Evolutionary conservation across 345 rosid genomes (phyloP).

Genomic region (Abelmoschus esculentus): DNA sequence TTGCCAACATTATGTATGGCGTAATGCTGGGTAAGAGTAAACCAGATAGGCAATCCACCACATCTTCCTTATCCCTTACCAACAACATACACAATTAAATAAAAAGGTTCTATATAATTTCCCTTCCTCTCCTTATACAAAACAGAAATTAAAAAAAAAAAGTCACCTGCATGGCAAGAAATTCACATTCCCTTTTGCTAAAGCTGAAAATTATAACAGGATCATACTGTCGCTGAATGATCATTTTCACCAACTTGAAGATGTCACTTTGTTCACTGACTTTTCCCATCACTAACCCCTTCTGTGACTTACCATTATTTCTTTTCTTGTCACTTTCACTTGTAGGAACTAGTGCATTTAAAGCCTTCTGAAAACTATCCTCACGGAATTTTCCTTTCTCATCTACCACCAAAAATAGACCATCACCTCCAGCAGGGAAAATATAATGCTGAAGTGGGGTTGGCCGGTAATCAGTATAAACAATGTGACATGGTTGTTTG

Average conservation of each 20-base stretch:
- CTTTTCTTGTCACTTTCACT: conserved; percentile 66
- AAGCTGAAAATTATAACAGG: conserved; percentile 96
- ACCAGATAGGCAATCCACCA: not conserved
- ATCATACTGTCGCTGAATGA: conserved; percentile 88
- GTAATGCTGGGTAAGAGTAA: not conserved
- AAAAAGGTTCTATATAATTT: not conserved
- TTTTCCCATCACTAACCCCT: conserved; percentile 56
- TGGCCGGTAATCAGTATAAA: conserved; percentile 97
- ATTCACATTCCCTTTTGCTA: conserved; percentile 96
- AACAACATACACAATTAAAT: not conserved
- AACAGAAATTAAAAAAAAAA: not conserved
- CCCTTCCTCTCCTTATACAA: not conserved
- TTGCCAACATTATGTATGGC: not conserved
- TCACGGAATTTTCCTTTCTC: conserved; percentile 89
- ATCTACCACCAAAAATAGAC: conserved; percentile 87
- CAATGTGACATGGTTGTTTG: conserved; percentile 92
- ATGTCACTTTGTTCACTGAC: conserved; percentile 97
- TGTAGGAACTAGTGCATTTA: conserved; percentile 77
- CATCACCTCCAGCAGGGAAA: conserved; percentile 91
- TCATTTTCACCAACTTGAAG: conserved; percentile 97
- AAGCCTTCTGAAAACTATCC: conserved; percentile 88
- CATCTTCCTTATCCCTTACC: not conserved
- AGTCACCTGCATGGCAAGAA: conserved; percentile 94
- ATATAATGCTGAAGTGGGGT: conserved; percentile 97
- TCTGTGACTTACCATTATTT: conserved; percentile 66